These are phyloP conservation scores for Ciborinia camelliae DNA, from an alignment of 2,329 filamentous ascomycete genomes.

Conservation along the genomic window DNA sequence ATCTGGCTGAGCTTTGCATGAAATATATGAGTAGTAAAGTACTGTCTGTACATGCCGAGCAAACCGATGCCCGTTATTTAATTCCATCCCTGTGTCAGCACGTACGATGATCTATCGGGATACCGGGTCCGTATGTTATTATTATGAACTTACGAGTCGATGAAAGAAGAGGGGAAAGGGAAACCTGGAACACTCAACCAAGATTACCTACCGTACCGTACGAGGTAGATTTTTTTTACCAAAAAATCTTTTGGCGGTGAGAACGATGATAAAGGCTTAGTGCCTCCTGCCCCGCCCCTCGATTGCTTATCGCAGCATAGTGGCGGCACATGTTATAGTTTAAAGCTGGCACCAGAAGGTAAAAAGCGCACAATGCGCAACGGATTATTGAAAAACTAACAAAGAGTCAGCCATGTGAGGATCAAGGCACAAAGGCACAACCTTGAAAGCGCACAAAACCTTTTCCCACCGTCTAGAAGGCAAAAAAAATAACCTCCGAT, in stretches of 20 bases:
- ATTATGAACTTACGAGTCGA: not conserved
- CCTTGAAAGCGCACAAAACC: too few species aligned
- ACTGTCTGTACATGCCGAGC: too few species aligned
- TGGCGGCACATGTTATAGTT: not conserved
- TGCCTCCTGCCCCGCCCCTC: not conserved
- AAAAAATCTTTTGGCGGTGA: not conserved
- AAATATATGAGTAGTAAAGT: not conserved
- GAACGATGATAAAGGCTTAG: not conserved
- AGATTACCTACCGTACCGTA: too few species aligned
- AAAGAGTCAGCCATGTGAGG: not conserved
- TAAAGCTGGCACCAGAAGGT: too few species aligned
- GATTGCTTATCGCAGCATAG: slow-evolving; percentile 15
- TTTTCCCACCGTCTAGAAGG: slow-evolving; percentile 5
- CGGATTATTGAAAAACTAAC: not conserved
- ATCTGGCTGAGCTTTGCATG: not conserved
- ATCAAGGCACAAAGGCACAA: not conserved
- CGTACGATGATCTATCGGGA: too few species aligned
- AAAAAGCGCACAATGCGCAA: slow-evolving; percentile 16
- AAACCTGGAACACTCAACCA: too few species aligned
- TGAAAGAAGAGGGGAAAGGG: not conserved
- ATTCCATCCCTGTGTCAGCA: too few species aligned
- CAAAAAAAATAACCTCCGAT: not conserved
- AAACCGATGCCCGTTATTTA: too few species aligned
- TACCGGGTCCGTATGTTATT: too few species aligned
- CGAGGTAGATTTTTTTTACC: not conserved